Evolutionary conservation across 306 rosid genomes (phyloP), one percentile per base, ranked within the genome.

Genomic region (Sindora glabra): DNA sequence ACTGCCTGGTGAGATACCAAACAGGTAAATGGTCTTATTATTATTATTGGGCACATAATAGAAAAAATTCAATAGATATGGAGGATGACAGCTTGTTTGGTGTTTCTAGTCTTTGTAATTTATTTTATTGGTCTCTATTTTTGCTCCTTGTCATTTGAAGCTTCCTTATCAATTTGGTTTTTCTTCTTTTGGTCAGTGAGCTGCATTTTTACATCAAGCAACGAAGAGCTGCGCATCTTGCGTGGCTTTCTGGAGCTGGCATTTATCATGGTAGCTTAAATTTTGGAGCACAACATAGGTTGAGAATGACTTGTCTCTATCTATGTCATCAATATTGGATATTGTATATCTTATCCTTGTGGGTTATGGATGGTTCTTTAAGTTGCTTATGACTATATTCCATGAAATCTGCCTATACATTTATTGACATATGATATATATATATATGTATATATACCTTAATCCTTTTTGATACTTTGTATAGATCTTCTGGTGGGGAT

Each of bases 201-300:
- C 75, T 92, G 75, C 95, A 83, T 72, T 92, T 85, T 83, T 92
- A 68, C 81, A 81, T 88, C 56, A 88, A 92, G 81, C 98, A 92
- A 82, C 80, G 96, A 74, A 82, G 98, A 83, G 96, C 98, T 21
- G 67, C 78, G 19, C 96, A 92, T 83, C 88, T 92, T 81, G 96
- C 96, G 48, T 92, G 98, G 98, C 98, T 92, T 69, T 92, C 95
- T 72, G 98, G 96, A 64, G 96, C 96, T 74, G 98, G 98, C 55
- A 88, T 88, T 55, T 92, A 92, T 83, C 87, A 92, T 14, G 98
- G 96, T 51, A 77, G 84, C 77, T 79, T 92, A 68, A 92, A 92
- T 59, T 92, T 92, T 77, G 98, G 98, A 60, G 81, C 86, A 41
- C 95, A 86, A 24, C 81, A 80, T 42, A 79, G 96, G 98, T 91